Conservation (phyloP, 139 green algal species). For the Chlorella sp. region DNA sequence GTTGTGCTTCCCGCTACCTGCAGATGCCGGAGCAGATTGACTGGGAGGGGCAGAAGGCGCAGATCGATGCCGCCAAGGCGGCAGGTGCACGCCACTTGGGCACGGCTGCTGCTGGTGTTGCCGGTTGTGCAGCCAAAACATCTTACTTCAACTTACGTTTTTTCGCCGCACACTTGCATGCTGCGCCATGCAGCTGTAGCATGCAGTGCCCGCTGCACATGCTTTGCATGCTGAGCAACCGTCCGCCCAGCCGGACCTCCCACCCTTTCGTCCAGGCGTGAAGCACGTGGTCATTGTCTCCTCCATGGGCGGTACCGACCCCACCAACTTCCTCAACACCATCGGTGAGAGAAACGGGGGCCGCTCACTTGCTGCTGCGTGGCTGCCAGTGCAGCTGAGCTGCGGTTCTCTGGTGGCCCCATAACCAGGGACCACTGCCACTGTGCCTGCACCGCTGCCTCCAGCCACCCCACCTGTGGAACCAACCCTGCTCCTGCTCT, state of each 20-base stretch:
- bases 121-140: too few relatives aligned
- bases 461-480: too few relatives aligned
- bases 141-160: too few relatives aligned
- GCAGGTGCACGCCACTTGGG: slow-evolving; percentile 51
- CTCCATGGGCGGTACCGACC: slow-evolving; percentile 77
- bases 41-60: slow-evolving; percentile 84
- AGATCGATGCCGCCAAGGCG: slow-evolving; percentile 81
- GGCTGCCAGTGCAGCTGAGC: background rate
- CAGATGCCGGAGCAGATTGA: slow-evolving; percentile 78
- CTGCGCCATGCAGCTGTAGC: too few relatives aligned
- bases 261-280: background rate
- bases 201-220: too few relatives aligned
- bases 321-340: slow-evolving; percentile 68
- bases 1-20: background rate
- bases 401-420: background rate
- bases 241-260: background rate
- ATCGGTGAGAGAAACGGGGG: slow-evolving; percentile 13
- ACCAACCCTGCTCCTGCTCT: background rate
- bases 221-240: too few relatives aligned
- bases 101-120: too few relatives aligned
- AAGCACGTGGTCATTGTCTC: slow-evolving; percentile 70
- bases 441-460: too few relatives aligned
- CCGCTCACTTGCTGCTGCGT: too few relatives aligned
- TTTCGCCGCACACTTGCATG: too few relatives aligned
- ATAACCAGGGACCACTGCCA: background rate